Evolutionary conservation across 257 asterid genomes (phyloP).

Genomic region (Solanum phureja): DNA sequence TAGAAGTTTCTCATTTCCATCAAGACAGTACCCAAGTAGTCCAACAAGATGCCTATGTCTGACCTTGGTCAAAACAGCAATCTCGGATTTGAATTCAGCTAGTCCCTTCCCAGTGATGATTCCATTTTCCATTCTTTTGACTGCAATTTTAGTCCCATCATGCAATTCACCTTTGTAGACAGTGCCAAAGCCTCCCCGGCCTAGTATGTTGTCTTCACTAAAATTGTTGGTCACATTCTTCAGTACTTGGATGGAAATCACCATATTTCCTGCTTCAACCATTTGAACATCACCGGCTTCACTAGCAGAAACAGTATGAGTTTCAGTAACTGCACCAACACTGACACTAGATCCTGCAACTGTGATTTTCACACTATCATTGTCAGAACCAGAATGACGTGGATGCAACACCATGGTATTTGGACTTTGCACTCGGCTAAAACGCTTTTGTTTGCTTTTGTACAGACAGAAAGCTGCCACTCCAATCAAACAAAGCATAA

Average conservation of each 20-base stretch:
- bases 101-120: slow-evolving; percentile 71
- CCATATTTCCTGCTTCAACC: slow-evolving; percentile 92
- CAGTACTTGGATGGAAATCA: slow-evolving; percentile 82
- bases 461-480: slow-evolving; percentile 53
- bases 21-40: slow-evolving; percentile 85
- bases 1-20: slow-evolving; percentile 82
- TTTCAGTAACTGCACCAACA: slow-evolving; percentile 48
- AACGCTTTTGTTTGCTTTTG: slow-evolving; percentile 54
- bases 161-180: slow-evolving; percentile 85
- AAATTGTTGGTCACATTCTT: slow-evolving; percentile 71
- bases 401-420: slow-evolving; percentile 72
- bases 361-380: slow-evolving; percentile 70
- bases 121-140: slow-evolving; percentile 89
- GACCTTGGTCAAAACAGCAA: slow-evolving; percentile 84
- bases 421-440: slow-evolving; percentile 78
- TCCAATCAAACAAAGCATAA: slow-evolving; percentile 50
- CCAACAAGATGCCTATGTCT: slow-evolving; percentile 90
- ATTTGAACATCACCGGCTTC: slow-evolving; percentile 59
- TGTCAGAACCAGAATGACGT: slow-evolving; percentile 73
- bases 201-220: slow-evolving; percentile 56
- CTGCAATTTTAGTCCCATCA: slow-evolving; percentile 90
- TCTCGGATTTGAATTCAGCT: slow-evolving; percentile 77
- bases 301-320: slow-evolving; percentile 38
- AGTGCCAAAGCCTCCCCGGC: slow-evolving; percentile 87
- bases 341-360: slow-evolving; percentile 81